A percentile compares a stretch with the other conserved stretches of the same genome.
phyloP scores from a whole-genome alignment of 306 rosid species.

The Parietaria judaica region DNA sequence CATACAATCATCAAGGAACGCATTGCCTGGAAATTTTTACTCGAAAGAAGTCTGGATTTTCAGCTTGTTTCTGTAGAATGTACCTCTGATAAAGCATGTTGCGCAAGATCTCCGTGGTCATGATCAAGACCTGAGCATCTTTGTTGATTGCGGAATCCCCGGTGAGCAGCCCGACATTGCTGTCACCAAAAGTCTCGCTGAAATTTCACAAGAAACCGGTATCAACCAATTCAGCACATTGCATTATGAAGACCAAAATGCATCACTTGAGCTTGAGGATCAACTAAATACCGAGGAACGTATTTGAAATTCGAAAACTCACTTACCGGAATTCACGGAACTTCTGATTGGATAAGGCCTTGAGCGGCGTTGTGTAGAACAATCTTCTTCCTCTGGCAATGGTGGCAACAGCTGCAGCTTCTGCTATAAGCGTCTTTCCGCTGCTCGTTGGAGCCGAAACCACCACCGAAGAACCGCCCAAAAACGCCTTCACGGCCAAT shows the following conservation, averaged over 20 bases:
- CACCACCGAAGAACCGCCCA: constrained; percentile 88
- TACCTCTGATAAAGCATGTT: constrained; percentile 98
- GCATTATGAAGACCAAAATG: background rate
- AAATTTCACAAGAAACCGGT: constrained; percentile 20
- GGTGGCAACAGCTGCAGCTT: constrained; percentile 83
- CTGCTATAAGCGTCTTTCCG: constrained; percentile 93
- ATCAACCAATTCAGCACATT: constrained; percentile 7
- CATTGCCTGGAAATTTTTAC: too few relatives aligned
- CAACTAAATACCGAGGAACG: too few relatives aligned
- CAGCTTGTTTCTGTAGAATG: background rate
- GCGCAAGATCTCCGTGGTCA: constrained; percentile 96
- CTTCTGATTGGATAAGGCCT: constrained; percentile 96
- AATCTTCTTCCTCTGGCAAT: constrained; percentile 68
- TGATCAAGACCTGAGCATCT: constrained; percentile 85
- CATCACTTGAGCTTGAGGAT: background rate
- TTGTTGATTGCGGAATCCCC: constrained; percentile 87
- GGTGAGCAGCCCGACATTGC: constrained; percentile 83
- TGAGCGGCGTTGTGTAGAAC: constrained; percentile 90
- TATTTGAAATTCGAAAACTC: too few relatives aligned
- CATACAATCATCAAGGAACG: background rate
- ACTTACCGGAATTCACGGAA: constrained; percentile 88
- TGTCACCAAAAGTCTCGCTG: constrained; percentile 83
- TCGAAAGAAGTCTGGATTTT: background rate
- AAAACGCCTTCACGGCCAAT: constrained; percentile 74
- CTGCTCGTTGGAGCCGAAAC: constrained; percentile 98